phyloP scores from a whole-genome alignment of 2,329 filamentous ascomycete genomes.

The Cercospora berteroae region DNA sequence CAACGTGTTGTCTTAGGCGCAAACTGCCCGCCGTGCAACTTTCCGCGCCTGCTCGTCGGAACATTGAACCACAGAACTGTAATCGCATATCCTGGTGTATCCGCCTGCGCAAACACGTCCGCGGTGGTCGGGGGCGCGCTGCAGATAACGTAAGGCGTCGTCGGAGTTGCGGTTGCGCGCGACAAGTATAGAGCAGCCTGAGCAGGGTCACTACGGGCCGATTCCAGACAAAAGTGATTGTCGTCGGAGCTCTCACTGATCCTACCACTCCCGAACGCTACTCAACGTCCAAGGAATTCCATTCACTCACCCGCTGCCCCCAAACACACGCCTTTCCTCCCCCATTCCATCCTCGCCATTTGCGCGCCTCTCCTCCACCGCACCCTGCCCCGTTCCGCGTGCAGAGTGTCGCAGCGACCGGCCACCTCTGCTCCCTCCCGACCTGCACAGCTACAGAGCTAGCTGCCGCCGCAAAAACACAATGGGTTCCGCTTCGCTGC shows the following conservation, averaged over 20 bases:
- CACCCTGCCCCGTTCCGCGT: constrained; percentile 2
- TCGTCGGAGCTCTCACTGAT: constrained; percentile 3
- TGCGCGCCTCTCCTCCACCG: neutral
- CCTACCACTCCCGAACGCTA: constrained; percentile 3
- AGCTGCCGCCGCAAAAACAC: constrained; percentile 31
- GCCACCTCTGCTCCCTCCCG: constrained; percentile 5
- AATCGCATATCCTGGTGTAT: neutral
- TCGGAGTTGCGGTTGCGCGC: neutral
- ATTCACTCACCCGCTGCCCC: constrained; percentile 1
- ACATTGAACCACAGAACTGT: neutral
- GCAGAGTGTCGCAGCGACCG: constrained; percentile 3
- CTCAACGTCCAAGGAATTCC: constrained; percentile 4
- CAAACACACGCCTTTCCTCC: neutral
- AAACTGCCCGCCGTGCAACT: neutral
- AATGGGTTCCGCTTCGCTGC: constrained; percentile 55
- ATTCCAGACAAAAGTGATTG: neutral
- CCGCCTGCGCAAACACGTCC: neutral
- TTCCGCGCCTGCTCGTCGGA: neutral
- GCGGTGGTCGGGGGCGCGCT: neutral
- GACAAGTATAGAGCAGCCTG: neutral
- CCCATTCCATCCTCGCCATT: neutral
- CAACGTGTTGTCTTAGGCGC: neutral
- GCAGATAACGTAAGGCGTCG: neutral
- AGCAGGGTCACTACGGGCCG: neutral
- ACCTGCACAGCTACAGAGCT: constrained; percentile 3